Evolutionary conservation across 2,329 filamentous ascomycete genomes (phyloP).

Genomic region (Aureobasidium musti): DNA sequence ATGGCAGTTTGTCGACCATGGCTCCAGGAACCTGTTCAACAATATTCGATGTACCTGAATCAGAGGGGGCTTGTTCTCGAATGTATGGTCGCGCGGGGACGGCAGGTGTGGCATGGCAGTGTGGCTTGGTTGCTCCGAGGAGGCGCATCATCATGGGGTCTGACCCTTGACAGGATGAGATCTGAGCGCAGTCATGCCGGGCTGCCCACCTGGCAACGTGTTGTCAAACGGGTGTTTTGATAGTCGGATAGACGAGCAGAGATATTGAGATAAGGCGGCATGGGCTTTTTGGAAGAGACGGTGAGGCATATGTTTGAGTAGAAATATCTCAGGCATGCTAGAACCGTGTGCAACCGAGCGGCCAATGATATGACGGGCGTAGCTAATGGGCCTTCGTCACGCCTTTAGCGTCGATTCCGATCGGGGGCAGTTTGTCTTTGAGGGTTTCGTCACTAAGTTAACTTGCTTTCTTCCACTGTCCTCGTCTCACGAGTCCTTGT

Average conservation of each 20-base stretch:
- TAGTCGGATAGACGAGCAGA: not conserved
- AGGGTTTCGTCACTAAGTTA: constrained; percentile 21
- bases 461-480: constrained; percentile 14
- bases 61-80: not conserved
- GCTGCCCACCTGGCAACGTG: constrained; percentile 24
- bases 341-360: constrained; percentile 4
- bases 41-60: not conserved
- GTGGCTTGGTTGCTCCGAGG: constrained; percentile 22
- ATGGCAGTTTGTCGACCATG: not conserved
- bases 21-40: constrained; percentile 2
- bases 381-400: constrained; percentile 21
- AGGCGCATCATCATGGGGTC: constrained; percentile 19
- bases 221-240: constrained; percentile 1
- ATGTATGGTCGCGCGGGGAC: constrained; percentile 18
- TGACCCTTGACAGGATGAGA: constrained; percentile 3
- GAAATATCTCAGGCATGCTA: constrained; percentile 9
- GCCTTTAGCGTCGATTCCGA: constrained; percentile 24
- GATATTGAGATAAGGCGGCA: not conserved
- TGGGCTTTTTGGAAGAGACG: not conserved
- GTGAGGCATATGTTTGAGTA: constrained; percentile 7
- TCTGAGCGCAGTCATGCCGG: constrained; percentile 10
- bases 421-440: constrained; percentile 27
- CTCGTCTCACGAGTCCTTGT: constrained; percentile 26
- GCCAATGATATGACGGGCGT: constrained; percentile 24
- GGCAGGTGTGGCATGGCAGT: constrained; percentile 17